Percentiles rank a stretch among this genome's conserved stretches.
Conservation (phyloP, 2,329 filamentous ascomycete genomes). For the Trichoderma endophyticum region DNA sequence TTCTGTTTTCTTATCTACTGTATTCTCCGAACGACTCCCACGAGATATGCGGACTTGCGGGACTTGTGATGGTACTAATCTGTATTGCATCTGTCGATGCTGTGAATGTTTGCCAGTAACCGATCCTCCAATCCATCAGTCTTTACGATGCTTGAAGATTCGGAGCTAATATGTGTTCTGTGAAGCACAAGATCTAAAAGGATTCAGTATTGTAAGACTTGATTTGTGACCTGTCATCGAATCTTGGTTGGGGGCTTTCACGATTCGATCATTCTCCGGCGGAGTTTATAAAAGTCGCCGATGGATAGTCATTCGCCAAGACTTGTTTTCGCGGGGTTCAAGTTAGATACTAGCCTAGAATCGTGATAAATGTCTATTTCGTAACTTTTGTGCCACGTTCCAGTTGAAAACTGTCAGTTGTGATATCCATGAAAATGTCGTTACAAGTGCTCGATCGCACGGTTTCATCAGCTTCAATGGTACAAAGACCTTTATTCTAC, state of each 20-base stretch:
- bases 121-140: background rate
- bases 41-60: background rate
- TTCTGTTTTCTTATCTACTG: background rate
- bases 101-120: background rate
- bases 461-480: background rate
- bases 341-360: background rate
- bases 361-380: background rate
- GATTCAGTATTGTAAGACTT: background rate
- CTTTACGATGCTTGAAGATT: background rate
- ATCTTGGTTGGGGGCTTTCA: background rate
- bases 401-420: background rate
- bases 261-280: background rate
- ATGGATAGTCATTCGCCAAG: background rate
- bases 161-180: background rate
- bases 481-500: background rate
- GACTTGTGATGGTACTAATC: background rate
- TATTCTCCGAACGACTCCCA: background rate
- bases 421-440: background rate
- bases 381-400: background rate
- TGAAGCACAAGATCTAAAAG: background rate
- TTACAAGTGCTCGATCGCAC: background rate
- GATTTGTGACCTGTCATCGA: background rate
- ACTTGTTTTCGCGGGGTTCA: background rate
- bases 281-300: background rate
- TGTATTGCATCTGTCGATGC: background rate